phyloP scores from a whole-genome alignment of 1,139 yeast species.

The Yamadazyma sp. region DNA sequence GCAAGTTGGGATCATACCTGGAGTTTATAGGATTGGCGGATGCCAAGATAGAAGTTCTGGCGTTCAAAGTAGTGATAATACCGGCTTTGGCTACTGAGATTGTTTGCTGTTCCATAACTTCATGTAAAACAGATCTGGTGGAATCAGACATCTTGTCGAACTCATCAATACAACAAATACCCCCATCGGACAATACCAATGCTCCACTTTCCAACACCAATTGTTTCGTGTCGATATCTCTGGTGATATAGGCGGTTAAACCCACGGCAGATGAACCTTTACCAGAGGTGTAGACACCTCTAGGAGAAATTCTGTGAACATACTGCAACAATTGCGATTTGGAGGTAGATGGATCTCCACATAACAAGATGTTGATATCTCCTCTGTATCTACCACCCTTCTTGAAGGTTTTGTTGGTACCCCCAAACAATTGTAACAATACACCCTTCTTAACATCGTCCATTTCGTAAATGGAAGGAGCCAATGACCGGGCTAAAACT shows the following conservation, averaged over 20 bases:
- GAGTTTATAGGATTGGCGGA: slow-evolving; percentile 98
- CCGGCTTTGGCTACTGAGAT: slow-evolving; percentile 98
- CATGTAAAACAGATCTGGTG: slow-evolving; percentile 92
- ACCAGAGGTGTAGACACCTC: slow-evolving; percentile 98
- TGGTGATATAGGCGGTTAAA: slow-evolving; percentile 91
- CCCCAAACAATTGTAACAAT: slow-evolving; percentile 88
- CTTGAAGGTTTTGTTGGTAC: slow-evolving; percentile 82
- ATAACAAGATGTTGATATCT: slow-evolving; percentile 82
- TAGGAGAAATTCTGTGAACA: slow-evolving; percentile 95
- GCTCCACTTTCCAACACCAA: slow-evolving; percentile 96
- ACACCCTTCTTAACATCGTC: slow-evolving; percentile 97
- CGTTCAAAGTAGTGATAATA: slow-evolving; percentile 92
- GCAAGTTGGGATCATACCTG: slow-evolving; percentile 86
- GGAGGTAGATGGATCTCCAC: slow-evolving; percentile 98
- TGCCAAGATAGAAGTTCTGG: slow-evolving; percentile 92
- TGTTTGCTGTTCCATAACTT: slow-evolving; percentile 99
- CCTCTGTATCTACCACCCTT: slow-evolving; percentile 97
- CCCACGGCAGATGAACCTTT: slow-evolving; percentile 99
- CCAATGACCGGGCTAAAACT: slow-evolving; percentile 84
- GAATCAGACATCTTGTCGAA: slow-evolving; percentile 96
- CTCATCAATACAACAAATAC: slow-evolving; percentile 98
- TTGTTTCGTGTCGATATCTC: slow-evolving; percentile 92
- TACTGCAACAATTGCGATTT: slow-evolving; percentile 92
- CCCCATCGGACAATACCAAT: slow-evolving; percentile 93
- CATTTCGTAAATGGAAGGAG: slow-evolving; percentile 94